Evolutionary conservation across 495 filamentous ascomycete genomes (phyloP).

Genomic region (Aspergillus ostianus): DNA sequence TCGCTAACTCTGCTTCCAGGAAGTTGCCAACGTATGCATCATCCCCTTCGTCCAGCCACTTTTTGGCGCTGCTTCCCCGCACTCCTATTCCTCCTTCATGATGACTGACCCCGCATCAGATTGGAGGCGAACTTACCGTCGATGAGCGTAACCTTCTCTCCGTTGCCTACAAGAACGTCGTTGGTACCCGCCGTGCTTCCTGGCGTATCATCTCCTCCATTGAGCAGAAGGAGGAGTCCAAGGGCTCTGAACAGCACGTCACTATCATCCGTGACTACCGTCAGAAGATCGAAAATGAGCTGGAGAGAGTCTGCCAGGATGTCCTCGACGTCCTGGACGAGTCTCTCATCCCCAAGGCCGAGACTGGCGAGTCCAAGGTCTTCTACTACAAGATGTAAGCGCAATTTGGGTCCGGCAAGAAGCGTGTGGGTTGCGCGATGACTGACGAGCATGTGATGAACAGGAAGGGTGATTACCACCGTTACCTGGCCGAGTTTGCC

Average conservation of each 20-base stretch:
- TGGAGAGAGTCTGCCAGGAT: conserved; percentile 98
- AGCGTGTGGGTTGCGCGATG: not conserved
- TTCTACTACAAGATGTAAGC: conserved; percentile 99
- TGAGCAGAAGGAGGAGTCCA: conserved; percentile 99
- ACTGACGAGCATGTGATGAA: conserved; percentile 22
- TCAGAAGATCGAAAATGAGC: conserved; percentile 96
- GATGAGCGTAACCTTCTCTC: conserved; percentile 99
- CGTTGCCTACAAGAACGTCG: conserved; percentile 99
- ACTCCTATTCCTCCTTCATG: conserved; percentile 7
- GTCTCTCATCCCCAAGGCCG: conserved; percentile 94
- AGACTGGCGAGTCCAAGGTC: conserved; percentile 98
- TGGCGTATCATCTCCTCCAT: conserved; percentile 99
- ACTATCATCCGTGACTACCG: conserved; percentile 95
- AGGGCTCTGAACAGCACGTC: conserved; percentile 98
- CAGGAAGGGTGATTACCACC: conserved; percentile 99
- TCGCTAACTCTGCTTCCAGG: conserved; percentile 53
- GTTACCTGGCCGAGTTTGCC: conserved; percentile 98
- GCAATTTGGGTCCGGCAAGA: not conserved
- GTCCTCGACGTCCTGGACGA: conserved; percentile 95
- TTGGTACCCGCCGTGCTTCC: conserved; percentile 96
- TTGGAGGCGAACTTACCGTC: conserved; percentile 87
- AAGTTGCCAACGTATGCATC: conserved; percentile 88
- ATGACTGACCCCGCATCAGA: conserved; percentile 49
- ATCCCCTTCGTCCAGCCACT: not conserved
- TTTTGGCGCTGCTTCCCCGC: conserved; percentile 2